A percentile compares a stretch with the other conserved stretches of the same genome.
Evolutionary conservation across 164 flowering plant genomes (phyloP).

Genomic region (Tetrastigma voinierianum): DNA sequence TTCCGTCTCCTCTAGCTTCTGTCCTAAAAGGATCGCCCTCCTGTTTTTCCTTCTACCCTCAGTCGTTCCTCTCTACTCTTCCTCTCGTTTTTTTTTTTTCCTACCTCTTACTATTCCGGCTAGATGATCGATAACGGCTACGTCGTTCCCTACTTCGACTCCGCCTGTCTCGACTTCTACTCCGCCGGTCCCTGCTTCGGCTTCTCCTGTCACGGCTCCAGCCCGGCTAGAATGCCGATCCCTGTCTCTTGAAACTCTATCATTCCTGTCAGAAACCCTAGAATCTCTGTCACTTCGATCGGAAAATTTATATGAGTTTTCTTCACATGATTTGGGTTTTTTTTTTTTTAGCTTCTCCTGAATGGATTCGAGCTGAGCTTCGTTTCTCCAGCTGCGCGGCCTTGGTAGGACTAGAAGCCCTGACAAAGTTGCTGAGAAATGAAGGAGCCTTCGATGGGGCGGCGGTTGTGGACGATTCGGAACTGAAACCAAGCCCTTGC

Average conservation of each 20-base stretch:
- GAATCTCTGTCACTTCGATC: conserved; percentile 20
- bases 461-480: conserved; percentile 18
- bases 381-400: conserved; percentile 41
- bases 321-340: conserved; percentile 26
- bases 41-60: too few species aligned
- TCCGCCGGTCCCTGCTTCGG: conserved; percentile 16
- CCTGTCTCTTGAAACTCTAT: conserved; percentile 1
- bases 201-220: conserved; percentile 24
- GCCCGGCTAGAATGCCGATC: conserved; percentile 16
- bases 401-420: conserved; percentile 61
- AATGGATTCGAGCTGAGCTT: conserved; percentile 52
- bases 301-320: conserved; percentile 32
- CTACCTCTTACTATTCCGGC: conserved; percentile 11
- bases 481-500: conserved; percentile 86
- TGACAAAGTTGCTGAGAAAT: conserved; percentile 70
- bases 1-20: too few species aligned
- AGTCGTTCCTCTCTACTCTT: too few species aligned
- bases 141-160: too few species aligned
- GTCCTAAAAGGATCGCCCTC: too few species aligned
- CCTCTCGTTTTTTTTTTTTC: too few species aligned
- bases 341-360: conserved; percentile 75
- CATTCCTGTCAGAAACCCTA: too few species aligned
- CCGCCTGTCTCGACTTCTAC: conserved; percentile 15
- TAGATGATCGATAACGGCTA: conserved; percentile 18
- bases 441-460: conserved; percentile 45